Evolutionary conservation across 2,329 filamentous ascomycete species (phyloP), one percentile per base, ranked within the genome.

Genomic region (Ophiostoma piceae): DNA sequence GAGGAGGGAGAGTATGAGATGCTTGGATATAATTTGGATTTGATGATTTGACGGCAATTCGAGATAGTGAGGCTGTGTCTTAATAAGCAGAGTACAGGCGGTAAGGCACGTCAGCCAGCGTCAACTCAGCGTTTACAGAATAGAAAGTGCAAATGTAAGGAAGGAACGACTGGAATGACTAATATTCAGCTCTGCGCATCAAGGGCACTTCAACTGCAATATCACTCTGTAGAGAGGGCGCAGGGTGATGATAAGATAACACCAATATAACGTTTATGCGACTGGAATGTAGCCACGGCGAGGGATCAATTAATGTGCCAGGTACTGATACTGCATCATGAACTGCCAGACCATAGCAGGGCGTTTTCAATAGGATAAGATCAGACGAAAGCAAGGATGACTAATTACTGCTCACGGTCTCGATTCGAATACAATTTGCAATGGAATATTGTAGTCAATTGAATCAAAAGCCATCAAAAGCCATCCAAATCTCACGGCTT

Each of bases 81-180:
- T 32, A 32, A 32, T 62, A 62, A 62, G 26, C 57, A 62, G 57
- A 35, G n/a, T 62, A 19, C 26, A 62, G 57, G 57, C 57, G 35
- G 35, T 35, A 35, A 35, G 35, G 35, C 35, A 35, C 35, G 26
- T 57, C 51, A 57, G 11, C n/a, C n/a, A 47, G 43, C 43, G 16
- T 19, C 16, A 57, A 22, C 3, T 12, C 51, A 57, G 51, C 51
- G 51, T 22, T 26, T 22, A 57, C n/a, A 26, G 35, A 35, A 35
- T 35, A 35, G 35, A 35, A 35, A 8, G 35, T 35, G 35, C 35
- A 22, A 57, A 3, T 26, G 51, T 3, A 22, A 26, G 22, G n/a
- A 57, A 57, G 51, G 22, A 57, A n/a, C 54, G 7, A 57, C 22
- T 57, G 57, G 26, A 62, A 62, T 62, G 57, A 62, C 57, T 62